Base-by-base conservation (phyloP, 208 protist genomes). In the Leishmania guyanensis region DNA sequence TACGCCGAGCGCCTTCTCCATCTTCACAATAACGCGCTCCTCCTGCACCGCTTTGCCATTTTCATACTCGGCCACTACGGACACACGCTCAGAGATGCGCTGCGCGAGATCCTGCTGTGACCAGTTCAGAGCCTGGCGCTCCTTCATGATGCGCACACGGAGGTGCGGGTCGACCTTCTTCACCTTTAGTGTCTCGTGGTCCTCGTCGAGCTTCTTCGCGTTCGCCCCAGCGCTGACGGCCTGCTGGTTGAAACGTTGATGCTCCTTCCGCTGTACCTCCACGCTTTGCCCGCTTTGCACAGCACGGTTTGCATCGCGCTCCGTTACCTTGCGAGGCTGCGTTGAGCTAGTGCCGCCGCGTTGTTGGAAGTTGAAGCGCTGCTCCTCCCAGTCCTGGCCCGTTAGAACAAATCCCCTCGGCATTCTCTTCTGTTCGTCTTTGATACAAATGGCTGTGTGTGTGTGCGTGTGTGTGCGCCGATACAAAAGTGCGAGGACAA, bases 31-130 rank as follows among this genome's bases (percentile, higher is more conserved):
- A 39, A 99, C 88, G 43, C 94, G 91, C 82, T 98, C 93, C 70
- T 98, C 97, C 5, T 95, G 96, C 43, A 98, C 93, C 14, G 96
- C 98, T 86, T 94, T 97, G 26, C 97, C 97, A 75, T 80, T 97
- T 81, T 99, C 98, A 79, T 99, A 99, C 81, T 98, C 96, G 16
- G 89, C 93, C 71, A 98, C 93, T 16, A 97, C 91, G 1, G 88
- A 91, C n/a, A 85, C 92, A 29, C 92, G 91, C 85, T 98, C 93
- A 4, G 92, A 89, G 53, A 97, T 97, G 56, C 83, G 82, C 79
- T 95, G 91, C 3, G 96, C 96, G 5, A 98, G 85, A 39, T 98
- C 93, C 69, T 96, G 90, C 79, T 97, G 94, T 0, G 91, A 96
- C 96, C 93, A 98, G 71, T 94, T 92, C 43, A 96, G 89, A 50